Conservation (phyloP, 495 filamentous ascomycete species). For the Durotheca rogersii region DNA sequence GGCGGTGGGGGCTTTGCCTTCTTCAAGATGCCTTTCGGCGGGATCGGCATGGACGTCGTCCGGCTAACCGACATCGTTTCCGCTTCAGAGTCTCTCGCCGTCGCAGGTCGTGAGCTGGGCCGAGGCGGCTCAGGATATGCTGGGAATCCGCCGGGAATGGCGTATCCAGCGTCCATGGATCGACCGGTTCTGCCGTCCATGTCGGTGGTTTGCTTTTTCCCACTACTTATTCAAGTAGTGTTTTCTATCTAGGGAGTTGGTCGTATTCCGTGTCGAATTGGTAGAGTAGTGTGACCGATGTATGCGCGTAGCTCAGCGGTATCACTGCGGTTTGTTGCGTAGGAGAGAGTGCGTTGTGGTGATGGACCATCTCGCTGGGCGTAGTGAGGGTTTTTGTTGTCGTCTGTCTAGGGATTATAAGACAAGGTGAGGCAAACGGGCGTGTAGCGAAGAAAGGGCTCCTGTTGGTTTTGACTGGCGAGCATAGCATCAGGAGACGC, state of each 20-base stretch:
- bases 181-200: constrained; percentile 27
- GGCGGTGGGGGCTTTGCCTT: constrained; percentile 16
- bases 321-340: constrained; percentile 16
- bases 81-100: constrained; percentile 28
- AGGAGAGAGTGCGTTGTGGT: constrained; percentile 20
- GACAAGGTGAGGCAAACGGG: constrained; percentile 35
- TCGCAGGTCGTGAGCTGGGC: constrained; percentile 26
- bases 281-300: constrained; percentile 14
- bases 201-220: background rate
- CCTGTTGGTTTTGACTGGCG: constrained; percentile 17
- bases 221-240: background rate
- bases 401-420: constrained; percentile 22
- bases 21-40: constrained; percentile 36
- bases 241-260: constrained; percentile 6
- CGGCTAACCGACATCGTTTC: constrained; percentile 24
- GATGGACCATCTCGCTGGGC: constrained; percentile 28
- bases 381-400: constrained; percentile 27
- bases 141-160: constrained; percentile 35
- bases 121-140: constrained; percentile 23
- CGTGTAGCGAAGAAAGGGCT: constrained; percentile 4
- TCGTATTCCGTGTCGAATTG: constrained; percentile 31
- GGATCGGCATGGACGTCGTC: constrained; percentile 16
- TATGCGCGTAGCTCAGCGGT: constrained; percentile 16
- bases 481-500: constrained; percentile 27
- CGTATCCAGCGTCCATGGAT: constrained; percentile 22